Conservation (phyloP, 73 alveolate species). For the Paramecium bursaria region DNA sequence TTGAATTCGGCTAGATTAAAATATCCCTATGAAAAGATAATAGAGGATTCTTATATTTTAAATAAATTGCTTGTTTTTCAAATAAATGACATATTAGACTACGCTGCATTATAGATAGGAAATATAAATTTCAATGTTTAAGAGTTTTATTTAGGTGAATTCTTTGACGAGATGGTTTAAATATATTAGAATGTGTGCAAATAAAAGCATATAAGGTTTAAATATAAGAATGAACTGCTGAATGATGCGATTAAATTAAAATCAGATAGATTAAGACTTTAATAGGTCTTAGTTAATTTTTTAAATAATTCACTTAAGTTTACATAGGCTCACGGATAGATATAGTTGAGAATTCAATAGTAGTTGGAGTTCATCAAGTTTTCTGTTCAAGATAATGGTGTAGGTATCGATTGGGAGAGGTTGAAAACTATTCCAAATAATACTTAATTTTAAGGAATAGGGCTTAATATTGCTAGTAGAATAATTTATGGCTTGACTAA, state of each 20-base stretch:
- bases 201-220: constrained; percentile 18
- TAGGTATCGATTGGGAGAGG: too few species aligned
- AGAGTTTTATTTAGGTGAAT: neutral
- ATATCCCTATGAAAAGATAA: too few species aligned
- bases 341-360: neutral
- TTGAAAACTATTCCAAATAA: too few species aligned
- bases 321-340: constrained; percentile 18
- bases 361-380: constrained; percentile 14
- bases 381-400: constrained; percentile 20
- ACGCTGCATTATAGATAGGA: constrained; percentile 30
- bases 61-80: neutral
- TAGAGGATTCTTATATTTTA: neutral
- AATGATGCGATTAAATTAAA: neutral
- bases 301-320: constrained; percentile 52
- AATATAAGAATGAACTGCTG: neutral
- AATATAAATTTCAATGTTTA: neutral
- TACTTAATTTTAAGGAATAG: too few species aligned
- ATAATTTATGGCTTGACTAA: too few species aligned
- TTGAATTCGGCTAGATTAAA: too few species aligned
- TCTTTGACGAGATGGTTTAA: constrained; percentile 5
- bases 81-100: constrained; percentile 54
- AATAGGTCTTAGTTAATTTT: constrained; percentile 27
- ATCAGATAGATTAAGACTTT: constrained; percentile 43
- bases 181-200: neutral
- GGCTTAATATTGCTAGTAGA: too few species aligned